Evolutionary conservation across 2,329 filamentous ascomycete genomes (phyloP), one percentile per base, ranked within the genome.

Genomic region (Talaromyces islandicus): DNA sequence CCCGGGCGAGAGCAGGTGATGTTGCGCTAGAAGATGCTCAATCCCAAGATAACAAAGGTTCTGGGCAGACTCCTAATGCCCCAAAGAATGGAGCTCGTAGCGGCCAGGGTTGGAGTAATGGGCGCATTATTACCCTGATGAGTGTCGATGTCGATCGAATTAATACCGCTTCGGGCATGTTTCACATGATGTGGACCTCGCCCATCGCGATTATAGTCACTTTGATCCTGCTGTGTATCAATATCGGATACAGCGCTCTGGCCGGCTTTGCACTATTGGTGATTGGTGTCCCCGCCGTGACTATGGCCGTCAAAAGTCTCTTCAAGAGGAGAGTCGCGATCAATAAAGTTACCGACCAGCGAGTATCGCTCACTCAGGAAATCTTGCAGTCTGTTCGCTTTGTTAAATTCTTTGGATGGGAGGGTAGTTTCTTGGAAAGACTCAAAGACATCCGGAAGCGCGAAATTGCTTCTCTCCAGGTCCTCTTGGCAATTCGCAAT

Each of bases 321-420:
- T 91, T 97, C 74, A 78, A 77, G 17, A 86, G 91, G 57, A 85
- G 94, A 68, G 85, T 85, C 67, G 80, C 75, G 30, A 97, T 97
- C 79, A 97, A 97, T 81, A 92, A 92, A 69, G 85, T 97, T 62
- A 97, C 93, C 1, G 93, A 97, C 71, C 90, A 95, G 75, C 86
- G 93, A 64, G 92, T 97, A 7, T 89, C 89, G 57, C 79, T 97
- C 35, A 97, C 92, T 0, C 92, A 97, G 71, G 93, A 97, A 71
- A 96, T 97, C 56, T 70, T 97, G 14, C 88, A 92, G 66, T 90
- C 91, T 0, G 92, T 97, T 25, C 85, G 92, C 27, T 97, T 97
- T 69, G 93, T 97, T 76, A 97, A 97, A 73, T 97, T 86, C 73
- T 97, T 97, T 71, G 92, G 92, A 7, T 97, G 93, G 93, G 93